Base-by-base conservation (phyloP, 768 basidiomycete species). In the Phlebiopsis gigantea region DNA sequence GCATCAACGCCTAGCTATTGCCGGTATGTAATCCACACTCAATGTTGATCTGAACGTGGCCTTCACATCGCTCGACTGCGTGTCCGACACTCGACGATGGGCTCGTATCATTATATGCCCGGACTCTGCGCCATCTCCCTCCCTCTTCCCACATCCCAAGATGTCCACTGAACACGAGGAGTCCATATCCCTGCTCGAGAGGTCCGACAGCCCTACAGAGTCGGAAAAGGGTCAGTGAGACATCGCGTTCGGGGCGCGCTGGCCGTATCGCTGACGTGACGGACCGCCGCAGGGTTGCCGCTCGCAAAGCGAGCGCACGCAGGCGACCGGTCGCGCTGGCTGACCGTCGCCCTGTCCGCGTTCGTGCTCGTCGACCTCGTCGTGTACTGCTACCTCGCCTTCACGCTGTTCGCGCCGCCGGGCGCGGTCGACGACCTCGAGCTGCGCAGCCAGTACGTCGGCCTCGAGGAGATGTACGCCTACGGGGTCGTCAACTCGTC, bases 401-500 rank as follows among this genome's bases (percentile, higher is more conserved):
- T 56, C 21, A n/a, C 50, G 9, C 19, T 63, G 14, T 19, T 45
- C 21, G 44, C 19, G n/a, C 44, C 44, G 2, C 44, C 10, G 44
- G 22, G 14, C 0, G n/a, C 5, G 21, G 5, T 28, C 31, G 55
- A 39, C n/a, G 55, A 57, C 2, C 57, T 64, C 25, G 62, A 64
- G 42, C 55, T 61, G 43, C 58, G 62, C 28, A 63, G 57, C 54
- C 60, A 63, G 2, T 68, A 68, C 53, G 46, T 61, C 31, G 66
- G 65, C n/a, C 63, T 68, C 21, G 61, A 61, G 29, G 63, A 64
- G 45, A 62, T 68, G 43, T 68, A 68, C 50, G 28, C 41, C 50
- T 59, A 57, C 39, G 63, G 62, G 9, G 29, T 47, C 7, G 50
- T 60, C 41, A 53, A 65, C 22, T 46, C 65, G 21, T 62, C 65